Evolutionary conservation across 2,329 filamentous ascomycete species (phyloP).

Genomic region (Fusarium aywerte): DNA sequence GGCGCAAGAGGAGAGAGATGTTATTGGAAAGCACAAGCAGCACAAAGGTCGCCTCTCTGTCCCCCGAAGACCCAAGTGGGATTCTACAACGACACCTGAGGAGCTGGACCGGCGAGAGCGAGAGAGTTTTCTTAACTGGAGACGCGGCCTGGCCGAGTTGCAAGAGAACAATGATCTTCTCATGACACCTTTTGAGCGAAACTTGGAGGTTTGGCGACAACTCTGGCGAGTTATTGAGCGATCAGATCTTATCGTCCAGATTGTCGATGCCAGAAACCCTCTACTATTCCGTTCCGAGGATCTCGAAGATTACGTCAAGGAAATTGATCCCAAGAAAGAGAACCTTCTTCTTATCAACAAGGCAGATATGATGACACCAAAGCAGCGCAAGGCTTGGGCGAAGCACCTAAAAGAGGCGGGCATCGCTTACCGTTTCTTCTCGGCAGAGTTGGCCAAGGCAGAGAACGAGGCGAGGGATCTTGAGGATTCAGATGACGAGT

Average conservation of each 20-base stretch:
- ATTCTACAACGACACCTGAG: constrained; percentile 82
- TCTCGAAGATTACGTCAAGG: constrained; percentile 92
- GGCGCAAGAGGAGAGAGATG: constrained; percentile 80
- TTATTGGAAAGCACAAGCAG: constrained; percentile 82
- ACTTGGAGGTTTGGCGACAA: constrained; percentile 97
- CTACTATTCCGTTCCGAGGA: constrained; percentile 94
- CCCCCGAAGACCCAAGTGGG: constrained; percentile 89
- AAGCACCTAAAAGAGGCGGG: constrained; percentile 82
- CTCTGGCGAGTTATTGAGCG: constrained; percentile 98
- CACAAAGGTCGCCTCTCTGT: constrained; percentile 86
- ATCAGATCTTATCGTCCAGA: constrained; percentile 95
- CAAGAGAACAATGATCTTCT: constrained; percentile 94
- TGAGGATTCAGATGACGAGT: constrained; percentile 57
- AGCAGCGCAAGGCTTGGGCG: constrained; percentile 86
- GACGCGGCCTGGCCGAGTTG: constrained; percentile 88
- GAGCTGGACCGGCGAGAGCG: constrained; percentile 84
- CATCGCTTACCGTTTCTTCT: constrained; percentile 97
- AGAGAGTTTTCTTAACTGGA: constrained; percentile 86
- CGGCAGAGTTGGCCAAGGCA: constrained; percentile 90
- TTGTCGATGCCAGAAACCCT: constrained; percentile 96
- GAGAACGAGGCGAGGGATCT: constrained; percentile 77
- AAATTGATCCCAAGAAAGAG: constrained; percentile 86
- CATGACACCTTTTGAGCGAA: constrained; percentile 98
- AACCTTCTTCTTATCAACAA: constrained; percentile 97
- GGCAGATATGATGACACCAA: constrained; percentile 96